phyloP scores from a whole-genome alignment of 306 rosid genomes.

The Lathyrus sativus region DNA sequence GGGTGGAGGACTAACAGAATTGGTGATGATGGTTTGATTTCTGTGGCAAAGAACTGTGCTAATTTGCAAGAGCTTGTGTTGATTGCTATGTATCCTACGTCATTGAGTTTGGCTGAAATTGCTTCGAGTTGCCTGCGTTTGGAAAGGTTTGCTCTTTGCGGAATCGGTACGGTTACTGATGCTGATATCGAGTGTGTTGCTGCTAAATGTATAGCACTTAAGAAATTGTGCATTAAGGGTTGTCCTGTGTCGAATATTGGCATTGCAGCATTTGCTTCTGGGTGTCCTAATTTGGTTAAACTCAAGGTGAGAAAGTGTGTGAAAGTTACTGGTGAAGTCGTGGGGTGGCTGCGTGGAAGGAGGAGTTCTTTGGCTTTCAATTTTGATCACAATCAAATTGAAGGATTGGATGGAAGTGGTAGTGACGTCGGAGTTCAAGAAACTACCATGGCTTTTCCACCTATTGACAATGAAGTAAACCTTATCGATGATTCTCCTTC shows the following conservation, averaged over 20 bases:
- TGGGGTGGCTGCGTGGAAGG: conserved; percentile 60
- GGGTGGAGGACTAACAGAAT: conserved; percentile 91
- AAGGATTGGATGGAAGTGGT: conserved; percentile 51
- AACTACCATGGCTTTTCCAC: conserved; percentile 38
- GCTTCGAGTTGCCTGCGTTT: conserved; percentile 62
- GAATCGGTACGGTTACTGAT: conserved; percentile 65
- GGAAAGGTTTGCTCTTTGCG: conserved; percentile 84
- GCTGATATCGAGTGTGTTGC: conserved; percentile 75
- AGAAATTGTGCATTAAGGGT: conserved; percentile 80
- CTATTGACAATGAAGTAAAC: conserved; percentile 31
- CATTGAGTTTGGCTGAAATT: conserved; percentile 52
- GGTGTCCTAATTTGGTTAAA: conserved; percentile 87
- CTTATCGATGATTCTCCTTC: conserved; percentile 48
- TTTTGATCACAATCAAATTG: conserved; percentile 61
- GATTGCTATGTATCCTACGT: conserved; percentile 73
- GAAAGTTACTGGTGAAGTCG: conserved; percentile 64
- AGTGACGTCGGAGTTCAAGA: conserved; percentile 53
- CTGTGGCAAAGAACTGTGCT: conserved; percentile 57
- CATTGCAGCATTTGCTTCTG: conserved; percentile 69
- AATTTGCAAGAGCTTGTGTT: conserved; percentile 79
- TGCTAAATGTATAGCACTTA: conserved; percentile 61
- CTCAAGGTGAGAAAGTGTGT: conserved; percentile 82
- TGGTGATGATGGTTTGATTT: conserved; percentile 67
- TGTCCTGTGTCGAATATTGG: conserved; percentile 80
- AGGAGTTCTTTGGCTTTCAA: conserved; percentile 61